These are phyloP conservation scores for Fusarium tricinctum DNA, from an alignment of 2,329 filamentous ascomycete species.

Conservation along the genomic window DNA sequence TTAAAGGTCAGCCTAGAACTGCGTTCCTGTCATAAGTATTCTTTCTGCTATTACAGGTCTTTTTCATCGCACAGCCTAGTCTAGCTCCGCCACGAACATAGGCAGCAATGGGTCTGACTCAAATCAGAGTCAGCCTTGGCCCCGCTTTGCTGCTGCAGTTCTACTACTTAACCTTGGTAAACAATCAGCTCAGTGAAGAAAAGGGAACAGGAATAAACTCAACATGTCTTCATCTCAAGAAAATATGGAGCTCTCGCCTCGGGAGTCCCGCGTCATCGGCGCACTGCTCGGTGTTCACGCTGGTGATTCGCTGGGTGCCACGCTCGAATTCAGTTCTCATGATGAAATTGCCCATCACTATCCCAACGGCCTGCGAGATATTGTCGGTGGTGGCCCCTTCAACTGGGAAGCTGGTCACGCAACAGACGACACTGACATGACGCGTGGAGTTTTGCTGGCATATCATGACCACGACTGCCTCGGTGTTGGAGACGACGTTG, in stretches of 20 bases:
- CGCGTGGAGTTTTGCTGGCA: slow-evolving; percentile 60
- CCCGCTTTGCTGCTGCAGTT: not conserved
- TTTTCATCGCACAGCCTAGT: not conserved
- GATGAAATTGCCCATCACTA: slow-evolving; percentile 50
- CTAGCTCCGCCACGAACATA: not conserved
- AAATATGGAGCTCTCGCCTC: slow-evolving; percentile 15
- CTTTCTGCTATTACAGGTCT: too few species aligned
- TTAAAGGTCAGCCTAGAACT: too few species aligned
- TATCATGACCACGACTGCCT: slow-evolving; percentile 51
- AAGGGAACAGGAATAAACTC: not conserved
- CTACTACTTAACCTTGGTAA: not conserved
- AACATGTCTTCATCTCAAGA: slow-evolving; percentile 25
- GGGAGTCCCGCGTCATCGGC: slow-evolving; percentile 55
- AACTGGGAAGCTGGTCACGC: slow-evolving; percentile 60
- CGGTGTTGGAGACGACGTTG: slow-evolving; percentile 49
- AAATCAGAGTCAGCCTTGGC: not conserved
- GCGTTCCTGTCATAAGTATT: too few species aligned
- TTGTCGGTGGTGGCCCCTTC: slow-evolving; percentile 62
- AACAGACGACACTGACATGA: slow-evolving; percentile 65
- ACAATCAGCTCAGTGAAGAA: not conserved
- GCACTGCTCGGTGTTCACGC: slow-evolving; percentile 63
- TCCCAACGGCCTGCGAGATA: slow-evolving; percentile 58
- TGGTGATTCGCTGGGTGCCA: slow-evolving; percentile 63
- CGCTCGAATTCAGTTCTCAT: slow-evolving; percentile 60
- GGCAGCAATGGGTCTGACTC: not conserved